These are phyloP conservation scores for Phlyctochytrium bullatum DNA, from an alignment of 192 early-diverging fungal genomes.

Conservation along the genomic window DNA sequence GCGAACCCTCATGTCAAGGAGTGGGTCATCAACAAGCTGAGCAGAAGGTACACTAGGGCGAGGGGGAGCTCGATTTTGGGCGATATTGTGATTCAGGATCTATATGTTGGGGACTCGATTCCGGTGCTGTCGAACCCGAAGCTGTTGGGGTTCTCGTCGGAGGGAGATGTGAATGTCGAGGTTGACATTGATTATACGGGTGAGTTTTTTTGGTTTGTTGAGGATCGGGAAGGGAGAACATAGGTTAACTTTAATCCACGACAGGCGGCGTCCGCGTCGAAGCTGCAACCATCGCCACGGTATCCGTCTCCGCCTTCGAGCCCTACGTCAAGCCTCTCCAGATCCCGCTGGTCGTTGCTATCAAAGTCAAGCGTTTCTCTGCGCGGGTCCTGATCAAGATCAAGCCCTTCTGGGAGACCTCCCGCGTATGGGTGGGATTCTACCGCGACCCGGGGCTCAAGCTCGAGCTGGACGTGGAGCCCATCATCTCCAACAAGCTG, in stretches of 20 bases:
- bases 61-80: constrained; percentile 70
- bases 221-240: too few relatives aligned
- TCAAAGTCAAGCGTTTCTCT: constrained; percentile 68
- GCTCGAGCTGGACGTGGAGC: constrained; percentile 63
- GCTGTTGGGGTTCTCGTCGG: constrained; percentile 65
- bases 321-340: constrained; percentile 62
- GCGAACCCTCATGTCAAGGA: constrained; percentile 36
- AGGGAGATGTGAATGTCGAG: constrained; percentile 72
- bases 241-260: constrained; percentile 14
- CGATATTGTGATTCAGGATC: constrained; percentile 72
- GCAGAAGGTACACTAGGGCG: constrained; percentile 54
- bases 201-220: constrained; percentile 4
- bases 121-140: constrained; percentile 76
- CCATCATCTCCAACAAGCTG: constrained; percentile 81
- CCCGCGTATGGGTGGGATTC: constrained; percentile 85
- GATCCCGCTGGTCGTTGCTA: constrained; percentile 73
- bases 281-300: constrained; percentile 64
- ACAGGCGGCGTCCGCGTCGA: constrained; percentile 70
- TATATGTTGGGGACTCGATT: constrained; percentile 73
- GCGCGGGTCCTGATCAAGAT: constrained; percentile 75
- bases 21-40: constrained; percentile 38
- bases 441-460: constrained; percentile 73
- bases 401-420: constrained; percentile 70
- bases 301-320: constrained; percentile 52
- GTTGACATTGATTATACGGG: constrained; percentile 72